Evolutionary conservation across 2,329 filamentous ascomycete species (phyloP).

Genomic region (Knoxdaviesia capensis): DNA sequence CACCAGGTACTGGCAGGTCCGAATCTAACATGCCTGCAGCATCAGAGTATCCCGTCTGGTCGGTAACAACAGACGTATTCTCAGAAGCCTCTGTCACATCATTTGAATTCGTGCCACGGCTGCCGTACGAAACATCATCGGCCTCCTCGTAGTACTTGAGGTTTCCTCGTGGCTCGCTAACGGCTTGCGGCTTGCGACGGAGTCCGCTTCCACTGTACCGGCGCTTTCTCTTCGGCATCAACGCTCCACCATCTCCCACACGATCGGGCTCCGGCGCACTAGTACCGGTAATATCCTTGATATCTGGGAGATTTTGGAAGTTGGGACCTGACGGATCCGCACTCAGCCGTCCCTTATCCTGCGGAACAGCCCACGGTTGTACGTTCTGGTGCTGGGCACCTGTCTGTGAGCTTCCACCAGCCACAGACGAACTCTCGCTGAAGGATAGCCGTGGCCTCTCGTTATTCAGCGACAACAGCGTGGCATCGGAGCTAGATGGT

Average conservation of each 20-base stretch:
- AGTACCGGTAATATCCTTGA: conserved; percentile 39
- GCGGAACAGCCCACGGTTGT: too few species aligned
- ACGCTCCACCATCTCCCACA: conserved; percentile 20
- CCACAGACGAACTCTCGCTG: too few species aligned
- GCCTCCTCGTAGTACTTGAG: conserved; percentile 85
- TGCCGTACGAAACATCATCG: conserved; percentile 62
- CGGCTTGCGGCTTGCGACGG: conserved; percentile 50
- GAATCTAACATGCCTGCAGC: too few species aligned
- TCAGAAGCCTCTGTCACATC: conserved; percentile 2
- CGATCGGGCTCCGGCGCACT: conserved; percentile 44
- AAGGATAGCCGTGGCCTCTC: too few species aligned
- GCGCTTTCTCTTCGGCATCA: conserved; percentile 32
- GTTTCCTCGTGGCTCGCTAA: conserved; percentile 49
- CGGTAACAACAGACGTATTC: conserved; percentile 5
- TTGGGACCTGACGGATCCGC: too few species aligned
- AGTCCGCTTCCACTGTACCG: conserved; percentile 79
- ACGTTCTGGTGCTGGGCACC: too few species aligned
- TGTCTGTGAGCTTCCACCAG: too few species aligned
- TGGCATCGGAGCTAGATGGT: neutral
- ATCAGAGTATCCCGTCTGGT: too few species aligned
- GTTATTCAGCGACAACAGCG: neutral
- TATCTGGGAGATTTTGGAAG: conserved; percentile 7
- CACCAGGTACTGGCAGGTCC: too few species aligned
- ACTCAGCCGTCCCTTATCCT: too few species aligned
- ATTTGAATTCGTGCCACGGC: conserved; percentile 24